Percentiles rank a stretch among this genome's conserved stretches.
Conservation (phyloP, 768 basidiomycete species). For the Suillus fuscotomentosus region DNA sequence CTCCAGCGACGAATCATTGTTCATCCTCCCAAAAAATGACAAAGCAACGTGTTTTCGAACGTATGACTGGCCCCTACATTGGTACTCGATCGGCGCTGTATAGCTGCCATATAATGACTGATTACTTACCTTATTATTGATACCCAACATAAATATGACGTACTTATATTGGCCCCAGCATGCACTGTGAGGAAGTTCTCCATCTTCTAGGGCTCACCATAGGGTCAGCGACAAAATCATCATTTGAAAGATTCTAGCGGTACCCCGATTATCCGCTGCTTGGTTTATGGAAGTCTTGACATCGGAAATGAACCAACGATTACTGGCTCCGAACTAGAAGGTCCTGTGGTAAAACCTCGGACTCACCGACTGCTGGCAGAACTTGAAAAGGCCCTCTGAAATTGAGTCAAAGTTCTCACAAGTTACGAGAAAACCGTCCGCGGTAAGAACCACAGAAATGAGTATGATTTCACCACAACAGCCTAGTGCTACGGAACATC, state of each 20-base stretch:
- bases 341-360: constrained; percentile 1
- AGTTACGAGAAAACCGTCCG: not conserved
- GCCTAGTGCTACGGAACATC: not conserved
- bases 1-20: not conserved
- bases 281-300: not conserved
- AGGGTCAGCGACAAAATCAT: not conserved
- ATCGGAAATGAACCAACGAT: constrained; percentile 2
- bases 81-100: not conserved
- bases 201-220: not conserved
- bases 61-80: not conserved
- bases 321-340: not conserved
- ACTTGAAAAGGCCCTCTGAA: not conserved
- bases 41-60: not conserved
- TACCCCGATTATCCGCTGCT: not conserved
- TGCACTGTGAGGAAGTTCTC: not conserved
- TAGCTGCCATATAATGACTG: not conserved
- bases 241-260: not conserved
- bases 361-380: not conserved
- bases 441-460: not conserved
- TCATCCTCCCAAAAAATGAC: not conserved
- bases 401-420: not conserved
- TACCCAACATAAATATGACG: not conserved
- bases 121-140: not conserved
- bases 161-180: not conserved
- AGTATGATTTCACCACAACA: not conserved